Evolutionary conservation across 306 rosid species (phyloP).

Genomic region (Prunus mira): DNA sequence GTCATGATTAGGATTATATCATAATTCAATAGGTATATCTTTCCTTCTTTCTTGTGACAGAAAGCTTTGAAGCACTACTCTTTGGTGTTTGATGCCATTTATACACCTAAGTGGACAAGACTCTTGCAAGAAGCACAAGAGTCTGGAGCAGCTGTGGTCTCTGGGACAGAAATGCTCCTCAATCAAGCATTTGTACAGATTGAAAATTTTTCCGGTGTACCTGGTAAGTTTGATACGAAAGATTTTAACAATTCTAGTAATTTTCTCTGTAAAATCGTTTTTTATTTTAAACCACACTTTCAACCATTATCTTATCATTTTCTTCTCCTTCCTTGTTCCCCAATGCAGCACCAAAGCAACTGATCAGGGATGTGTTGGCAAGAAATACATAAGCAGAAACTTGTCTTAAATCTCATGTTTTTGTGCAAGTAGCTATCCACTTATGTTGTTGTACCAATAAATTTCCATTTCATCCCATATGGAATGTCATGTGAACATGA

Average conservation of each 20-base stretch:
- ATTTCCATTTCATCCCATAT: not conserved
- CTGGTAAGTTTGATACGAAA: constrained; percentile 36
- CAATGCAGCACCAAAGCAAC: constrained; percentile 58
- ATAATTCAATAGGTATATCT: not conserved
- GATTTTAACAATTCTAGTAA: not conserved
- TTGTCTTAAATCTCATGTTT: not conserved
- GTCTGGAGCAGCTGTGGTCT: constrained; percentile 49
- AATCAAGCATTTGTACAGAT: constrained; percentile 67
- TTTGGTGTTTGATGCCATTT: constrained; percentile 68
- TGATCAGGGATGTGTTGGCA: constrained; percentile 44
- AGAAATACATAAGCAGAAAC: constrained; percentile 28
- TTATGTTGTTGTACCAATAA: constrained; percentile 12
- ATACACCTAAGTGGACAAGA: constrained; percentile 64
- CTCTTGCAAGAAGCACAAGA: constrained; percentile 66
- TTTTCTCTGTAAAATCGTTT: not conserved
- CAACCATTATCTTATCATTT: not conserved
- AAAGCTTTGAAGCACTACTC: constrained; percentile 52
- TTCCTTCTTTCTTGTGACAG: constrained; percentile 23
- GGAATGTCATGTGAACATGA: constrained; percentile 6
- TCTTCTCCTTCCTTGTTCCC: not conserved
- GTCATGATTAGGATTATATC: not conserved
- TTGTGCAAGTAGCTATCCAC: not conserved
- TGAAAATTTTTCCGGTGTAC: constrained; percentile 53
- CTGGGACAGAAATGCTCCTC: constrained; percentile 66
- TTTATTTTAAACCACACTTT: not conserved